phyloP scores from a whole-genome alignment of 805 yeast species.

The Starmerella tilneyi region DNA sequence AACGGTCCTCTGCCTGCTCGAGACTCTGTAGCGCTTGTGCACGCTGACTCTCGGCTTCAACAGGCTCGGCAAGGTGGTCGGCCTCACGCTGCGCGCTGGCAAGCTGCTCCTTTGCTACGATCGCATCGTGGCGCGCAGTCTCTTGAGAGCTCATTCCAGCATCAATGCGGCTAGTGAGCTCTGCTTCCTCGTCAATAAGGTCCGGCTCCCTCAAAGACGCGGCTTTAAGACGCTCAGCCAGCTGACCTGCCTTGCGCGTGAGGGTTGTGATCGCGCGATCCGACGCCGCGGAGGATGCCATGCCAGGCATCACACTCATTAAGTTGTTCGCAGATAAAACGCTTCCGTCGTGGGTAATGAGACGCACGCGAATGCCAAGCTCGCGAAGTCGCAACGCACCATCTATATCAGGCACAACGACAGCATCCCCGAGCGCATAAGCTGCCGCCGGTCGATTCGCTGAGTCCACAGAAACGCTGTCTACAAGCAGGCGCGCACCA shows the following conservation, averaged over 20 bases:
- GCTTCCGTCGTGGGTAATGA: slow-evolving; percentile 76
- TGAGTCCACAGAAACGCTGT: slow-evolving; percentile 60
- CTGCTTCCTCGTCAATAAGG: slow-evolving; percentile 33
- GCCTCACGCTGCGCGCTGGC: slow-evolving; percentile 10
- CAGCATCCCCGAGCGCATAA: slow-evolving; percentile 67
- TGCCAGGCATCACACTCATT: slow-evolving; percentile 64
- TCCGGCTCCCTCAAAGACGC: slow-evolving; percentile 29
- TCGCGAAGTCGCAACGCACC: slow-evolving; percentile 66
- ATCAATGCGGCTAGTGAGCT: slow-evolving; percentile 10
- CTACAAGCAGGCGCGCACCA: slow-evolving; percentile 58
- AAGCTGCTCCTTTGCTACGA: slow-evolving; percentile 9
- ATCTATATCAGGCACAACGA: slow-evolving; percentile 62
- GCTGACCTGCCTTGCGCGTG: slow-evolving; percentile 15
- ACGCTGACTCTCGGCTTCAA: background rate
- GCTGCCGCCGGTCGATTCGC: slow-evolving; percentile 65
- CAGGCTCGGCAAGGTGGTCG: slow-evolving; percentile 8
- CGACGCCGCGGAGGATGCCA: slow-evolving; percentile 4
- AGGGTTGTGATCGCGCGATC: slow-evolving; percentile 19
- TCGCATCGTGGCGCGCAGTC: slow-evolving; percentile 8
- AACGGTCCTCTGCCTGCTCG: background rate
- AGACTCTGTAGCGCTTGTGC: background rate
- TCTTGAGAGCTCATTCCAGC: background rate
- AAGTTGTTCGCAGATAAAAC: slow-evolving; percentile 75
- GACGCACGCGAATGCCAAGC: slow-evolving; percentile 50
- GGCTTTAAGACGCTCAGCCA: slow-evolving; percentile 26